These are phyloP conservation scores for Emmonsiellopsis sp. DNA, from an alignment of 2,329 filamentous ascomycete species.

Conservation along the genomic window DNA sequence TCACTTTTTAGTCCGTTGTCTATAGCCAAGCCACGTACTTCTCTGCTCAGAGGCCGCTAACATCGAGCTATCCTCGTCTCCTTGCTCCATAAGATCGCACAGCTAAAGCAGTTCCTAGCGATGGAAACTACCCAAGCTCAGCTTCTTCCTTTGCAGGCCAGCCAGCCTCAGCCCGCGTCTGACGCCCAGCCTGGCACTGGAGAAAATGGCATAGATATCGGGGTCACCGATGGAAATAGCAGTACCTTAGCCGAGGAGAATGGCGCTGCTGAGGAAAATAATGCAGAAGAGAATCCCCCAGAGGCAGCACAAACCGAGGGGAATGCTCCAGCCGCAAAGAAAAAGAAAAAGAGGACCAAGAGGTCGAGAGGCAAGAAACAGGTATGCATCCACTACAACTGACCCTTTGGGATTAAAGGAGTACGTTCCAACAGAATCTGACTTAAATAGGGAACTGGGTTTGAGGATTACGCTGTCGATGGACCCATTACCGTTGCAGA, in stretches of 20 bases:
- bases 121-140: neutral
- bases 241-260: neutral
- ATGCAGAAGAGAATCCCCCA: conserved; percentile 1
- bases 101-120: neutral
- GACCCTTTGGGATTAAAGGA: neutral
- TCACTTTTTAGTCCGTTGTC: neutral
- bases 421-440: neutral
- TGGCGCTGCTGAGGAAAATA: neutral
- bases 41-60: no score
- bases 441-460: conserved; percentile 49
- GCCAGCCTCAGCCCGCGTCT: neutral
- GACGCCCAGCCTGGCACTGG: neutral
- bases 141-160: neutral
- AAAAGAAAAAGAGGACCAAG: conserved; percentile 27
- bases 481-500: conserved; percentile 66
- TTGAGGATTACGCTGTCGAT: conserved; percentile 76
- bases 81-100: neutral
- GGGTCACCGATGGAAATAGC: no score
- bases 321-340: conserved; percentile 5
- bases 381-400: neutral
- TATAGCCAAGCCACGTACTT: no score
- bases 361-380: conserved; percentile 26
- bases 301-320: neutral
- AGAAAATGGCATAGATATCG: neutral
- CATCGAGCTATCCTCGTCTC: neutral